Base-by-base conservation (phyloP, 2,329 filamentous ascomycete species). In the Beauveria medogensis region DNA sequence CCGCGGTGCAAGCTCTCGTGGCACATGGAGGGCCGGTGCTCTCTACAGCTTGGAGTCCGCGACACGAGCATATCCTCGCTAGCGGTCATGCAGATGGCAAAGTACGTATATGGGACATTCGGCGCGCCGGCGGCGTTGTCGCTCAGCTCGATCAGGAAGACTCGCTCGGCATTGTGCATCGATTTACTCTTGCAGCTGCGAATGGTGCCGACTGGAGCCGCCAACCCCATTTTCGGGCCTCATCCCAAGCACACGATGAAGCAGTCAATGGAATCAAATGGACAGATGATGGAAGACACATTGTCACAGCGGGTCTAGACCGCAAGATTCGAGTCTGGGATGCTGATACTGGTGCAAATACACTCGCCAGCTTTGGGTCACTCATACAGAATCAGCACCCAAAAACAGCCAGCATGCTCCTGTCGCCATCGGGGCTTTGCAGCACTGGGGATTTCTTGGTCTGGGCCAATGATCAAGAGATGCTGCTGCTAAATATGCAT, bases 301-400 rank as follows among this genome's bases (percentile, higher is more conserved):
- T 97, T 20, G 80, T 97, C 14, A 91, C 89, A 0, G 83, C 90
- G 2, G 92, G 92, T 0, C 89, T 95, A 62, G 94, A 97, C 71
- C 82, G 90, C 54, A 84, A 88, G 9, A 87, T 97, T 64, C 84
- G 92, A 5, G 90, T 97, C 1, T 97, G 93, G 93, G 83, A 96
- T 70, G 84, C 89, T 2, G 80, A 80, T 0, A 90, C 85, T 0
- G 91, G 92, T 2, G 88, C 88, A 20, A 97, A 97, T 72, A 95
- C 90, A 0, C 83, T 97, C 6, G 90, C 89, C 0, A 92, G 88
- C 71, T 97, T 97, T 69, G 92, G 92, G 0, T 90, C 92, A 1
- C 81, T 86, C 30, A 81, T 97, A 46, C 88, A 87, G 67, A 97
- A 97, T 71, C 80, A 77, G 65, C 86, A 82, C 66, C 77, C 87